Evolutionary conservation across 78 protist genomes (phyloP), one percentile per base, ranked within the genome.

Genomic region (Dictyostelium intermedium): DNA sequence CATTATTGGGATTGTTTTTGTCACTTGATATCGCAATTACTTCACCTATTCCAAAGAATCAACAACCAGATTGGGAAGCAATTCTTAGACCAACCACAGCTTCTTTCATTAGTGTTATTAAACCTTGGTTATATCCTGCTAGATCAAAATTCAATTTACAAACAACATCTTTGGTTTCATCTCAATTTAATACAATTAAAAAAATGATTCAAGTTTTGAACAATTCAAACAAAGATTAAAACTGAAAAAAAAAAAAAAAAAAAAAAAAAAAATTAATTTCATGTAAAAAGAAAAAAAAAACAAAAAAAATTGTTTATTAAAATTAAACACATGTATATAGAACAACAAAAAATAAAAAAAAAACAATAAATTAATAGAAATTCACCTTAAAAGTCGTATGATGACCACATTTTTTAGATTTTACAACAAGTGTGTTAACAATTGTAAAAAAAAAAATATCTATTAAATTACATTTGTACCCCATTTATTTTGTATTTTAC

Each of bases 41-140:
- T 5, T 50, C 83, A 23, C 56, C 76, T 16, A 47, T 87, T 16
- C 84, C 95, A 30, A 56, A 47, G 32, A 39, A 53, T 34, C 66
- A 61, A 72, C 96, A 93, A 70, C 81, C 92, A 13, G 97, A 96
- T 45, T 96, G 97, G 97, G 97, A 96, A 41, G 97, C 73, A 34
- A 92, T 92, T 8, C 91, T 92, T 35, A 45, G 85, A 72, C 84
- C 91, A 30, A 78, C 73, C 18, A 45, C 84, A 20, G 69, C 81
- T n/a, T 61, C 74, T 23, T 92, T 92, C 53, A 41, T 69, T 13
- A 79, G 56, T 37, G 78, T 39, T 0, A 41, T 56, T 18, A 53
- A 83, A 61, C 78, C 85, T 25, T 92, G 96, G 96, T 41, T 92
- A 50, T 87, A 61, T 27, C 92, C 92, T 27, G 4, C 92, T 23